Conservation (phyloP, 2,329 filamentous ascomycete species). For the Aphanocladium album region DNA sequence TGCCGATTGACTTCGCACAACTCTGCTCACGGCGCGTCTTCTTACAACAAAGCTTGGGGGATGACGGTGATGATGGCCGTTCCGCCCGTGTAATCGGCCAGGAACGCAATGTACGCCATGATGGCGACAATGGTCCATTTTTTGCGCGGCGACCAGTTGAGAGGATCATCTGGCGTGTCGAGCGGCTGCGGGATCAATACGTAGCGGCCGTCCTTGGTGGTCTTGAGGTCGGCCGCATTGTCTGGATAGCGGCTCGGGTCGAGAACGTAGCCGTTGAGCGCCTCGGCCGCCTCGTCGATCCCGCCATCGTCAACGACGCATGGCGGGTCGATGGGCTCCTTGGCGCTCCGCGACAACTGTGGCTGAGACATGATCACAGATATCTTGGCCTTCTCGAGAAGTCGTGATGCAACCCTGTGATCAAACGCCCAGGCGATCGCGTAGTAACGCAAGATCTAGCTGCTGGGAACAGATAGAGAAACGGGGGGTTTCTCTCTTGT, state of each 20-base stretch:
- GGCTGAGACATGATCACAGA: background rate
- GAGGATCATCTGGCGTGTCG: slow-evolving; percentile 15
- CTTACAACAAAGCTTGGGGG: slow-evolving; percentile 14
- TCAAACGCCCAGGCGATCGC: no score
- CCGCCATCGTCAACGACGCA: background rate
- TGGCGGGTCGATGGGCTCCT: background rate
- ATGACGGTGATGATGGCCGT: slow-evolving; percentile 17
- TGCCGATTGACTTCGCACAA: background rate
- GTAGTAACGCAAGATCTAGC: no score
- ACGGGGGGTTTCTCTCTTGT: no score
- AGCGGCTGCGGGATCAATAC: slow-evolving; percentile 19
- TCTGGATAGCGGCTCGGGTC: background rate
- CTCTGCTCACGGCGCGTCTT: background rate
- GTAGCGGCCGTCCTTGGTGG: slow-evolving; percentile 10
- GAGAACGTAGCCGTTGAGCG: background rate
- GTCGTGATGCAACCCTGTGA: no score
- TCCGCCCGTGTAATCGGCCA: slow-evolving; percentile 18
- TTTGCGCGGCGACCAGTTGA: slow-evolving; percentile 20
- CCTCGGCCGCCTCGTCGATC: background rate
- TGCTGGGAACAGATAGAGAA: no score
- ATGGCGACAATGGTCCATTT: slow-evolving; percentile 19
- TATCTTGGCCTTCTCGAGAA: no score
- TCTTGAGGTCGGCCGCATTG: background rate
- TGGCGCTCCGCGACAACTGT: background rate
- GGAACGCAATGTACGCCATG: slow-evolving; percentile 17